Base-by-base conservation (phyloP, 2,329 filamentous ascomycete genomes). In the Plectosphaerella cucumerina region DNA sequence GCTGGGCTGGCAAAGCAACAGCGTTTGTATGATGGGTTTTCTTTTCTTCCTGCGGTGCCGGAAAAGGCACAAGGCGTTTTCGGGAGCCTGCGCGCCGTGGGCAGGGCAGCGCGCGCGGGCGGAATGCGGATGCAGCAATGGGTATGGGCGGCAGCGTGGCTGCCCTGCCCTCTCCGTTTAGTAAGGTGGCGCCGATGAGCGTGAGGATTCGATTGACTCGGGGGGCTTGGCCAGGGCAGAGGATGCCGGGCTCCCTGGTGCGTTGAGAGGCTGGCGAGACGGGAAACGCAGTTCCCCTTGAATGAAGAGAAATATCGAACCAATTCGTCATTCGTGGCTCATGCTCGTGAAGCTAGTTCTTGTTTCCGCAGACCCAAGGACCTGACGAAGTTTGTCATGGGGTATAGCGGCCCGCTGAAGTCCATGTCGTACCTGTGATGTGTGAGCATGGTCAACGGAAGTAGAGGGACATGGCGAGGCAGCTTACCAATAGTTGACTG, bases 401-500 rank as follows among this genome's bases (percentile, higher is more conserved):
- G 78, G 69, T 85, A 90, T 34, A 90, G 79, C 0, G 81, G 77
- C 0, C 88, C 87, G 22, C 74, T 75, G 59, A 89, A 92, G 26
- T 90, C 85, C 78, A 92, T 87, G 63, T 93, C 88, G 58, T 91
- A 91, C 86, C 84, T 87, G 55, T 20, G 33, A 56, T 22, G n/a
- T 37, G 42, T 50, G 17, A 34, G 26, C 22, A 10, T 9, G 48
- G 47, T 39, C 10, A 55, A 34, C 37, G 15, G 35, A 39, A 12
- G n/a, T 44, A 10, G 21, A 31, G 31, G 35, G 20, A 3, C 14
- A 21, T 18, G 8, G n/a, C n/a, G n/a, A n/a, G 33, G 49, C 12
- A 60, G 26, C 72, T 62, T 66, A 86, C 86, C 89, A 94, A 65
- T 93, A 93, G 61, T 94, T 94, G 35, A 91, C 84, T 1, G 89